Conservation (phyloP, 164 flowering plant species). For the Stephania japonica region DNA sequence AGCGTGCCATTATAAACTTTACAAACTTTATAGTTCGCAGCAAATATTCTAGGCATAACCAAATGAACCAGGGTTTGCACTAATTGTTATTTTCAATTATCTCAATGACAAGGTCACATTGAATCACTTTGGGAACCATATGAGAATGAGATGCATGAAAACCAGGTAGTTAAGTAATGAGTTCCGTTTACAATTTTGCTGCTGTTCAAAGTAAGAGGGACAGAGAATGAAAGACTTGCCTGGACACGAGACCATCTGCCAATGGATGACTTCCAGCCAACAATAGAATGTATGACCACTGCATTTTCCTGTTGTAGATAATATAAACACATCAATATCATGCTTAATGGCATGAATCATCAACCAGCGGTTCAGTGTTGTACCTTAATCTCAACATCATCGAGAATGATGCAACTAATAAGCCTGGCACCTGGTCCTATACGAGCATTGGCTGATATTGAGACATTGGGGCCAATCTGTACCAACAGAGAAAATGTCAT, state of each 20-base stretch:
- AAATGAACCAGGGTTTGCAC: neutral
- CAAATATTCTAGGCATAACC: neutral
- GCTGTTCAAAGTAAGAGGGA: neutral
- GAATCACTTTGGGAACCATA: neutral
- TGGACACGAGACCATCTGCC: conserved; percentile 98
- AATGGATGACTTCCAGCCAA: conserved; percentile 96
- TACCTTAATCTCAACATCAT: conserved; percentile 95
- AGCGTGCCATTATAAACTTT: too few relatives aligned
- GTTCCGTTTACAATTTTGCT: neutral
- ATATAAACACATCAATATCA: conserved; percentile 8
- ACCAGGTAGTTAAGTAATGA: neutral
- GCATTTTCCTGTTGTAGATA: conserved; percentile 73
- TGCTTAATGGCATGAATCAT: neutral
- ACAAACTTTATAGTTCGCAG: too few relatives aligned
- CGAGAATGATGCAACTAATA: conserved; percentile 80
- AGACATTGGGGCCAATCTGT: conserved; percentile 98
- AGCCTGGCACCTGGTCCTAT: conserved; percentile 92
- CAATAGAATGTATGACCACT: conserved; percentile 76
- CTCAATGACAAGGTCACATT: neutral
- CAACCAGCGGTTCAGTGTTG: neutral
- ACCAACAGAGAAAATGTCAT: conserved; percentile 1
- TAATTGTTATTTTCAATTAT: neutral
- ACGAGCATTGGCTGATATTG: conserved; percentile 96
- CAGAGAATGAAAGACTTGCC: conserved; percentile 35
- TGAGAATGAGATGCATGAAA: neutral